phyloP scores from a whole-genome alignment of 495 filamentous ascomycete species.

The Bacidia rubella region DNA sequence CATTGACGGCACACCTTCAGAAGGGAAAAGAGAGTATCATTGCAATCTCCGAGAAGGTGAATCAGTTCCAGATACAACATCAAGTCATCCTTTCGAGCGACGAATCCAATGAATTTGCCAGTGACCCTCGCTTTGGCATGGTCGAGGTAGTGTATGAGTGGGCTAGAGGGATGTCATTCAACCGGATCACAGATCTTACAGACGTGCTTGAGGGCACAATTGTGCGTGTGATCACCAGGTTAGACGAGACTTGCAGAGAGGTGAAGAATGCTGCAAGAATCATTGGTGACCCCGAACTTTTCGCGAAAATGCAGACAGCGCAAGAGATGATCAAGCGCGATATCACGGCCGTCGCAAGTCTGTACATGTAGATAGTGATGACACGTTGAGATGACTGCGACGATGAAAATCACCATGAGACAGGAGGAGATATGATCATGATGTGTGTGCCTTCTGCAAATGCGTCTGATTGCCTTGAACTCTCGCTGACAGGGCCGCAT shows the following conservation, averaged over 20 bases:
- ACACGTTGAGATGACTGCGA: not conserved
- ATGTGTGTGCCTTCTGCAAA: no score
- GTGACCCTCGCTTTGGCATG: constrained; percentile 73
- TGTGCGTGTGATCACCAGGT: constrained; percentile 76
- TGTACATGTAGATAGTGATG: constrained; percentile 49
- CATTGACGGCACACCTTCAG: constrained; percentile 70
- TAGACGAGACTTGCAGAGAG: constrained; percentile 94
- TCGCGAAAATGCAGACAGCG: constrained; percentile 88
- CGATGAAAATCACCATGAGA: no score
- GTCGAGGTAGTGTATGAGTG: constrained; percentile 98
- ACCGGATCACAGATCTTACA: constrained; percentile 90
- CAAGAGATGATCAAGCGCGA: constrained; percentile 97
- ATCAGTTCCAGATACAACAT: constrained; percentile 68
- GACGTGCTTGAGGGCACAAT: constrained; percentile 96
- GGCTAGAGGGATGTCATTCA: constrained; percentile 95
- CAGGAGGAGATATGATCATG: no score
- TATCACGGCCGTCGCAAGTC: constrained; percentile 75
- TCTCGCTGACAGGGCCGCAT: no score
- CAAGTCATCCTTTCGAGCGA: constrained; percentile 85
- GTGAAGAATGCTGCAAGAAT: constrained; percentile 94
- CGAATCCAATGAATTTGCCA: constrained; percentile 83
- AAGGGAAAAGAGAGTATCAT: constrained; percentile 77
- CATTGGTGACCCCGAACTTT: constrained; percentile 87
- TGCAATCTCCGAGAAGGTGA: constrained; percentile 78
- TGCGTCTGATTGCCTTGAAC: no score